These are phyloP conservation scores for Samsoniella hepiali DNA, from an alignment of 2,329 filamentous ascomycete genomes.

Conservation along the genomic window DNA sequence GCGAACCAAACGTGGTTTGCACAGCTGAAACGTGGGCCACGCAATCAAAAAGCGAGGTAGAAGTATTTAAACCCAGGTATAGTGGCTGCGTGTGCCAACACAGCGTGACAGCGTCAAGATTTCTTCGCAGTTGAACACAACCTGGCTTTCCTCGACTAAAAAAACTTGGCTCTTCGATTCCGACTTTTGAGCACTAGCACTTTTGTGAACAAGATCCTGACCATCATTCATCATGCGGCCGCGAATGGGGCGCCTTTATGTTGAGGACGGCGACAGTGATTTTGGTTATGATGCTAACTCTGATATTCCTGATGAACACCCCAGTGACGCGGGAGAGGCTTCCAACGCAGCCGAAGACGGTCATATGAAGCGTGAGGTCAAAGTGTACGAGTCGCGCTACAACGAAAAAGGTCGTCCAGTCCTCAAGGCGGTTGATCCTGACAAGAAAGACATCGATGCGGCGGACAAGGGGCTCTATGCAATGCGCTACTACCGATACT, in stretches of 20 bases:
- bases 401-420: not conserved
- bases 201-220: too few relatives aligned
- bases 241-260: too few relatives aligned
- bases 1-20: not conserved
- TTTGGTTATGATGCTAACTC: too few relatives aligned
- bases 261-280: too few relatives aligned
- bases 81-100: too few relatives aligned
- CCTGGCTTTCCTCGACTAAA: too few relatives aligned
- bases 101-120: too few relatives aligned
- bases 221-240: too few relatives aligned
- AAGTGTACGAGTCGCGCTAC: not conserved
- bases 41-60: not conserved
- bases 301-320: not conserved
- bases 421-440: not conserved
- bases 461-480: slow-evolving; percentile 30
- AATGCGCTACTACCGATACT: slow-evolving; percentile 4
- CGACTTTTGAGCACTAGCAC: too few relatives aligned
- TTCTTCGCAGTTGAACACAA: too few relatives aligned
- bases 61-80: too few relatives aligned
- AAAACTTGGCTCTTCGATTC: too few relatives aligned
- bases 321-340: not conserved
- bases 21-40: not conserved
- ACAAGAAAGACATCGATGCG: slow-evolving; percentile 25
- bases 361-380: slow-evolving; percentile 2
- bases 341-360: not conserved